Conservation (phyloP, 2,329 filamentous ascomycete species). For the Orbilia brochopaga region DNA sequence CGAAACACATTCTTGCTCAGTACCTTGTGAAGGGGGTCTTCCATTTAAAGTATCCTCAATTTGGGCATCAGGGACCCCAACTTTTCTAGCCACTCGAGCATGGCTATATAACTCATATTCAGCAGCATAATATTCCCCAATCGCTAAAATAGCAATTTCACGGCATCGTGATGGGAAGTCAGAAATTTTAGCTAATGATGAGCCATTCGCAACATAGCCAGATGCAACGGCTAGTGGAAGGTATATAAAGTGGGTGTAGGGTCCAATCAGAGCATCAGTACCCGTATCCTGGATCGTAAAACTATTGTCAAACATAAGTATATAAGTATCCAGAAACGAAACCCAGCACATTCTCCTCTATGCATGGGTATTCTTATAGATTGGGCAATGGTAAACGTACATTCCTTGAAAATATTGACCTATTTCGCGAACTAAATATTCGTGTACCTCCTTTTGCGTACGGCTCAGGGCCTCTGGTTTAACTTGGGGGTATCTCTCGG, state of each 20-base stretch:
- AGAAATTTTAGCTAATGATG: conserved; percentile 10
- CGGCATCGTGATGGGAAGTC: conserved; percentile 23
- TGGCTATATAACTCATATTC: conserved; percentile 28
- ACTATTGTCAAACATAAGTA: not conserved
- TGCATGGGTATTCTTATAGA: too few species aligned
- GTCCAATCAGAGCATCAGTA: conserved; percentile 19
- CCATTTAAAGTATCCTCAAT: conserved; percentile 24
- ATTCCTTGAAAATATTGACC: too few species aligned
- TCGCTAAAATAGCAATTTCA: conserved; percentile 23
- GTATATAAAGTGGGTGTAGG: conserved; percentile 30
- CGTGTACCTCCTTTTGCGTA: too few species aligned
- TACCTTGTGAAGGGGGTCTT: conserved; percentile 11
- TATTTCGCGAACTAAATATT: too few species aligned
- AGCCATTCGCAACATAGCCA: conserved; percentile 8
- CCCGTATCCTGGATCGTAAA: conserved; percentile 19
- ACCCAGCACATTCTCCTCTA: too few species aligned
- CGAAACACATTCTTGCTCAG: conserved; percentile 19
- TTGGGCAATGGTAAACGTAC: too few species aligned
- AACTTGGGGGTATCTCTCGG: too few species aligned
- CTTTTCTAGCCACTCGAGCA: conserved; percentile 16
- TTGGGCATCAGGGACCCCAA: conserved; percentile 17
- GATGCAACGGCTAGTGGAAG: not conserved
- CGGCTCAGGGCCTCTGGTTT: too few species aligned
- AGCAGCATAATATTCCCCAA: conserved; percentile 28
- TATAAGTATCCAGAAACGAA: not conserved